A percentile compares a stretch with the other conserved stretches of the same genome.
phyloP scores from a whole-genome alignment of 2,329 filamentous ascomycete species.

The Eurotiales sp. region DNA sequence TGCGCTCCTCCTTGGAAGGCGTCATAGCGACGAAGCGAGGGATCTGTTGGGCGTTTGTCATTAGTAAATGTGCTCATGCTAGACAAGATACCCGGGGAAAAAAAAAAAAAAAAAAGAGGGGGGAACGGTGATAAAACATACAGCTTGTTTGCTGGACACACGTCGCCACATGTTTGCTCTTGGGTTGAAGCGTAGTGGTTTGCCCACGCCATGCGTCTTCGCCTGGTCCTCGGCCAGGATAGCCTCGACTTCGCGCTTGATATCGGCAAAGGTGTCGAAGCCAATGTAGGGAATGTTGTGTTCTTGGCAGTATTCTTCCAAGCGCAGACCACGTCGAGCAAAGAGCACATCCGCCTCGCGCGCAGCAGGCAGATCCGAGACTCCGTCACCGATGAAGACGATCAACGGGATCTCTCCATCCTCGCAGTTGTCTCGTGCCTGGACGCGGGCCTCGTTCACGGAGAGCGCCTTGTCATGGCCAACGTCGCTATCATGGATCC shows the following conservation, averaged over 20 bases:
- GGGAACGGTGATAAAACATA: slow-evolving; percentile 28
- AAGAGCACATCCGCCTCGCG: slow-evolving; percentile 66
- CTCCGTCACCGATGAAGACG: slow-evolving; percentile 67
- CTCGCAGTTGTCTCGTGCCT: slow-evolving; percentile 52
- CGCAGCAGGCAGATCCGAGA: slow-evolving; percentile 64
- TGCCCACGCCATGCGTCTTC: slow-evolving; percentile 58
- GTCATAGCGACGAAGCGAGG: slow-evolving; percentile 50
- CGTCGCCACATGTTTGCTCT: slow-evolving; percentile 66
- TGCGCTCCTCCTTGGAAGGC: slow-evolving; percentile 57
- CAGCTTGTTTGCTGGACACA: slow-evolving; percentile 55
- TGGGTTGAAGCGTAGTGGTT: slow-evolving; percentile 62
- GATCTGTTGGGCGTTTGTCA: slow-evolving; percentile 28
- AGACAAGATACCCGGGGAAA: too few species aligned
- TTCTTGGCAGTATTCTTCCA: slow-evolving; percentile 65
- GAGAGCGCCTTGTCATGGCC: slow-evolving; percentile 66
- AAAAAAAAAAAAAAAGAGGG: slow-evolving; percentile 20
- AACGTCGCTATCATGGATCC: slow-evolving; percentile 62
- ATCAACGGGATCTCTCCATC: slow-evolving; percentile 63
- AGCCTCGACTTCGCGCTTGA: slow-evolving; percentile 57
- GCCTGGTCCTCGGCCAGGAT: slow-evolving; percentile 58
- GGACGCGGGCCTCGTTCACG: slow-evolving; percentile 57
- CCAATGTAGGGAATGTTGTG: slow-evolving; percentile 58
- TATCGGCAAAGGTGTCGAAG: slow-evolving; percentile 65
- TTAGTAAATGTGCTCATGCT: background rate
- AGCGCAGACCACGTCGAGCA: slow-evolving; percentile 59